A percentile compares a stretch with the other conserved stretches of the same genome.
These are phyloP conservation scores for Podospora comata DNA, from an alignment of 495 filamentous ascomycete species.

Conservation along the genomic window DNA sequence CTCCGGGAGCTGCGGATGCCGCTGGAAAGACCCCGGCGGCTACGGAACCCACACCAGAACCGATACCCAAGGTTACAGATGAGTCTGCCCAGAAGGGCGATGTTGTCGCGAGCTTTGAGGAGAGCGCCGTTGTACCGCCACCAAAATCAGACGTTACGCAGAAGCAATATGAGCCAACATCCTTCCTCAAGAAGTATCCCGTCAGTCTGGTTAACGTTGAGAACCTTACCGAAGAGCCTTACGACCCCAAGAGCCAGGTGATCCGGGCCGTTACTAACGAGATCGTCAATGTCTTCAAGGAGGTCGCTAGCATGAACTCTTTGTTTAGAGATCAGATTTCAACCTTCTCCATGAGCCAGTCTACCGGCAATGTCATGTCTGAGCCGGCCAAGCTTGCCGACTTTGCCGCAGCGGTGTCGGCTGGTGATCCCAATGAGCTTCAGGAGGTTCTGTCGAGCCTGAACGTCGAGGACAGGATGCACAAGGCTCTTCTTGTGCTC, in stretches of 20 bases:
- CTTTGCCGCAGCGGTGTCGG: constrained; percentile 92
- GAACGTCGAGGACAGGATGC: constrained; percentile 84
- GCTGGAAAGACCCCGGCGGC: constrained; percentile 37
- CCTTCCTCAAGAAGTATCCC: constrained; percentile 84
- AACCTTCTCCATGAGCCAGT: constrained; percentile 92
- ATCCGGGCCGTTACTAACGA: constrained; percentile 92
- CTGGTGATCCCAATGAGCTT: constrained; percentile 83
- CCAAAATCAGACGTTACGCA: constrained; percentile 44
- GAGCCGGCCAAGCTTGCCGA: constrained; percentile 94
- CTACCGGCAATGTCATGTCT: constrained; percentile 87
- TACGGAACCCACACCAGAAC: constrained; percentile 53
- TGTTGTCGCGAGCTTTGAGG: constrained; percentile 96
- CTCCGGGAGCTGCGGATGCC: constrained; percentile 49
- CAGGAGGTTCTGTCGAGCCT: constrained; percentile 89
- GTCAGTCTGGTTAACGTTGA: constrained; percentile 94
- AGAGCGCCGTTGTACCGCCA: constrained; percentile 52
- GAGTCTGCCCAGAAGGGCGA: constrained; percentile 66
- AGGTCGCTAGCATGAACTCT: constrained; percentile 86
- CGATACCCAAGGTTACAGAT: constrained; percentile 46
- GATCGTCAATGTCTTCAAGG: constrained; percentile 97
- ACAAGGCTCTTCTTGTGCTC: constrained; percentile 83
- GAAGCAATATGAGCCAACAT: constrained; percentile 77
- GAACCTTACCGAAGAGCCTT: constrained; percentile 81
- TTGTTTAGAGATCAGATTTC: constrained; percentile 98
- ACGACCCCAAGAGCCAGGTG: constrained; percentile 80